Base-by-base conservation (phyloP, 257 asterid genomes). In the Solanum medicagineum region DNA sequence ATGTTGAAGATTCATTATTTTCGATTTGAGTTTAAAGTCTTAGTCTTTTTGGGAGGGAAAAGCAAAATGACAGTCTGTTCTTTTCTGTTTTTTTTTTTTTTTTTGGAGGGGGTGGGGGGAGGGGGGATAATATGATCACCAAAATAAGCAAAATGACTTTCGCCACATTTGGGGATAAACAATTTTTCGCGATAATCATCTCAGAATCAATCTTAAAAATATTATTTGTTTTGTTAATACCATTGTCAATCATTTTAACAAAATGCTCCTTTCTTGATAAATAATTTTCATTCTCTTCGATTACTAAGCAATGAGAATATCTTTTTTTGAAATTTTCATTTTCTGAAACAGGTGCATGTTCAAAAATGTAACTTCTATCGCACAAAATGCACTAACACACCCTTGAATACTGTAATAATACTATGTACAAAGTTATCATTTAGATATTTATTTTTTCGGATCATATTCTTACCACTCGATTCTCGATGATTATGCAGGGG, bases 21-120 rank as follows among this genome's bases (percentile, higher is more conserved):
- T 32, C 36, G 3, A 32, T 32, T 32, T 32, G 36, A 32, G 36
- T 32, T 32, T 32, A 32, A 4, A 32, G 36, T 32, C 4, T 32
- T 32, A 32, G 36, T 32, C 3, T 32, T 32, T 32, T 32, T 0
- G 36, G 36, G 36, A 32, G 36, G 4, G 0, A 32, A 2, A 32
- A 32, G 36, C 36, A 32, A 32, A 32, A 32, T 32, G 36, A 32
- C 36, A 0, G 32, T 29, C 2, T 29, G 36, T 32, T 36, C 65
- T 57, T 57, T 3, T 9, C n/a, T n/a, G n/a, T 54, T 54, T 0
- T 12, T 54, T 5, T 54, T 54, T 7, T 1, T 1, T 12, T 15
- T 16, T 54, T 53, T 3, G 0, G 2, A 1, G 8, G 0, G 36
- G 42, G 11, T 4, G 24, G 12, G 24, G 7, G 2, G 19, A 0